Evolutionary conservation across 306 rosid species (phyloP).

Genomic region (Sicyos edulis): DNA sequence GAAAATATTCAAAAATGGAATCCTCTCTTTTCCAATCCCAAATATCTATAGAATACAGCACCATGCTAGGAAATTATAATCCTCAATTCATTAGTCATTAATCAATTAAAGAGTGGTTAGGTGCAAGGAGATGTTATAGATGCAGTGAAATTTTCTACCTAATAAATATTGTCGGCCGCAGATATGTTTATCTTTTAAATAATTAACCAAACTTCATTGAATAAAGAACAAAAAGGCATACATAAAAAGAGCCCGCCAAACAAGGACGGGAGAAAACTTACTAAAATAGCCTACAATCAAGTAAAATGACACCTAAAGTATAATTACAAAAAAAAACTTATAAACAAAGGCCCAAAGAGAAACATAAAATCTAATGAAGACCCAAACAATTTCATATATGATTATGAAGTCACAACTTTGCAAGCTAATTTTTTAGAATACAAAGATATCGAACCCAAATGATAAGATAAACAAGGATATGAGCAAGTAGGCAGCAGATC

Average conservation of each 20-base stretch:
- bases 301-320: no score
- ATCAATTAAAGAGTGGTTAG: not conserved
- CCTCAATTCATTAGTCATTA: not conserved
- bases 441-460: not conserved
- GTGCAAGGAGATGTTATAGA: not conserved
- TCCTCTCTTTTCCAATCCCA: not conserved
- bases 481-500: not conserved
- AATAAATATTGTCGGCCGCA: not conserved
- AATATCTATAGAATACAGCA: not conserved
- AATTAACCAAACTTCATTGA: no score
- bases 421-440: not conserved
- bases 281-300: no score
- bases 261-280: no score
- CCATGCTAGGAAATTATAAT: constrained; percentile 5
- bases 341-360: no score
- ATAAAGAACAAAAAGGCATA: no score
- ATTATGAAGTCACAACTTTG: not conserved
- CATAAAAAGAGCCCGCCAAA: no score
- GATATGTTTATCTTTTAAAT: no score
- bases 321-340: no score
- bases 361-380: no score
- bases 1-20: not conserved
- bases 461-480: constrained; percentile 8
- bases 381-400: not conserved
- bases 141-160: not conserved